These are phyloP conservation scores for Nannizziopsis barbatae DNA, from an alignment of 2,329 filamentous ascomycete genomes.

Conservation along the genomic window DNA sequence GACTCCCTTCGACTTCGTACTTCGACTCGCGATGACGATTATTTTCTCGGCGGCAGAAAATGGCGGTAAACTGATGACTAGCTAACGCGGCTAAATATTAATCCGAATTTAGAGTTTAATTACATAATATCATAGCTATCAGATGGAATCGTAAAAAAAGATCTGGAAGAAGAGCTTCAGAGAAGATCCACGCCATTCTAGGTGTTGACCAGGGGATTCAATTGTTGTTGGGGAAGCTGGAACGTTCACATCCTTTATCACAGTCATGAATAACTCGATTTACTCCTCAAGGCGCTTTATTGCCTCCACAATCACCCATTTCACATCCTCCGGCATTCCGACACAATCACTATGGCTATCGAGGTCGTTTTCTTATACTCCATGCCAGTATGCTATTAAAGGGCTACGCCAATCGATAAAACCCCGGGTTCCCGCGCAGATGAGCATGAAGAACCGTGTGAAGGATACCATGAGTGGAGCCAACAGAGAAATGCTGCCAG, in stretches of 20 bases:
- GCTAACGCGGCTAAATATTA: background rate
- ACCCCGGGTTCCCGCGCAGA: conserved; percentile 26
- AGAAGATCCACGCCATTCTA: background rate
- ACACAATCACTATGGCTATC: conserved; percentile 20
- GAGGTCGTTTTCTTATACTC: conserved; percentile 28
- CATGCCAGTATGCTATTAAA: conserved; percentile 17
- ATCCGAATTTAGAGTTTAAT: background rate
- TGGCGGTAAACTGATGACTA: too few relatives aligned
- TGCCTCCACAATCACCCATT: conserved; percentile 16
- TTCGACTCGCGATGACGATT: too few relatives aligned
- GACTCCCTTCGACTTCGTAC: too few relatives aligned
- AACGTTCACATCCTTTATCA: background rate
- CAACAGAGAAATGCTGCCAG: conserved; percentile 26
- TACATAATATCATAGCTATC: conserved; percentile 5
- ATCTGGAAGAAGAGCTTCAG: background rate
- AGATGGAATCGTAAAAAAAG: background rate
- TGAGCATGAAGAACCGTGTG: conserved; percentile 30
- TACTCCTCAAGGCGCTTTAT: conserved; percentile 19
- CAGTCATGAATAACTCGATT: conserved; percentile 26
- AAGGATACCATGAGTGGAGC: conserved; percentile 21
- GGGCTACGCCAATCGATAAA: conserved; percentile 18
- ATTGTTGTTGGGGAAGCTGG: background rate
- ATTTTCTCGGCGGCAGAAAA: too few relatives aligned
- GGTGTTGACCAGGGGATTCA: conserved; percentile 1
- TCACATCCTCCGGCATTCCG: conserved; percentile 10